Evolutionary conservation across 1,284 basidiomycete genomes (phyloP).

Genomic region (Albatrellus sp.): DNA sequence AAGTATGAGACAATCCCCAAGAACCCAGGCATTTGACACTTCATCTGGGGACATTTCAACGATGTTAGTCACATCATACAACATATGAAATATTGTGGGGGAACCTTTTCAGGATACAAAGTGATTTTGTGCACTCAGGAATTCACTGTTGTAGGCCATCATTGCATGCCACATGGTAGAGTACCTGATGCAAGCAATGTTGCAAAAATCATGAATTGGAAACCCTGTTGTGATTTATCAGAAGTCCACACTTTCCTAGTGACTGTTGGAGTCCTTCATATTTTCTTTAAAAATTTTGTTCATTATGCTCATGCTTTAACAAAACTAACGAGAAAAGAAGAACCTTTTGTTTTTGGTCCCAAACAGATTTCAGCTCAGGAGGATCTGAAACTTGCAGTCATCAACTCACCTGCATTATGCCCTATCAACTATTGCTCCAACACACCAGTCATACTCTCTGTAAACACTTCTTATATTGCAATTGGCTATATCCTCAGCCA

Average conservation of each 20-base stretch:
- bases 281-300: conserved; percentile 14
- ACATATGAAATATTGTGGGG: conserved; percentile 11
- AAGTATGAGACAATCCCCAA: conserved; percentile 14
- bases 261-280: conserved; percentile 10
- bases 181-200: conserved; percentile 8
- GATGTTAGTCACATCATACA: conserved; percentile 14
- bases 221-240: conserved; percentile 3
- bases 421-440: conserved; percentile 19
- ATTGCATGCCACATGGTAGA: conserved; percentile 15
- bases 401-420: conserved; percentile 12
- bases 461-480: conserved; percentile 21
- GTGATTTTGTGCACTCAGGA: conserved; percentile 8
- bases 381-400: conserved; percentile 12
- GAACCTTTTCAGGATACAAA: conserved; percentile 12
- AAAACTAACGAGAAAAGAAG: conserved; percentile 8
- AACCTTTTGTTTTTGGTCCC: conserved; percentile 11
- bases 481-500: conserved; percentile 20
- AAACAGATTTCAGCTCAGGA: conserved; percentile 11
- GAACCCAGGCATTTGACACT: conserved; percentile 17
- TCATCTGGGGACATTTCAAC: conserved; percentile 14
- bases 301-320: conserved; percentile 8
- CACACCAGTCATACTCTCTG: conserved; percentile 17
- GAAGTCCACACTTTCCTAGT: conserved; percentile 6
- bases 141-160: conserved; percentile 17
- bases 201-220: conserved; percentile 14